Base-by-base conservation (phyloP, 805 yeast species). In the Nakazawaea sp. region DNA sequence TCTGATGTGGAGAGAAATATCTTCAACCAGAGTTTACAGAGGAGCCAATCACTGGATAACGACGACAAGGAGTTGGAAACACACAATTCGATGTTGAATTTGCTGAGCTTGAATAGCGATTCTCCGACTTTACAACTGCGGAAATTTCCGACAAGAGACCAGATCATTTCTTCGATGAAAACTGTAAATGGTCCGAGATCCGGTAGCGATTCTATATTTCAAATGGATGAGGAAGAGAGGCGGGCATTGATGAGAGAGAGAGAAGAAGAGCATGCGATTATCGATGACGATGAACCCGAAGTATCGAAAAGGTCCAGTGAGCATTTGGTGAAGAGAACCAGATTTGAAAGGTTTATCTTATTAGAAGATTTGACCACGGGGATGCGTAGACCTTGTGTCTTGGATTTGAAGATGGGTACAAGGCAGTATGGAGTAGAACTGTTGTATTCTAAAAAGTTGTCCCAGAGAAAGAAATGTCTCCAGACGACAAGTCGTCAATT, bases 341-440 rank as follows among this genome's bases (percentile, higher is more conserved):
- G 80, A 37, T 76, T 82, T 27, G 94, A 85, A 59, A 67, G 94
- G 44, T 92, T 88, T 54, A 81, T 92, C 27, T 59, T 92, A 8
- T 64, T 92, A 34, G 98, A 94, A 53, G 99, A 92, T 61, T 62
- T 92, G 33, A 92, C 97, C 0, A 71, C 79, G 38, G 85, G 86
- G 18, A 77, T 90, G 78, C 64, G 60, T 21, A 73, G 72, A 45
- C 97, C 98, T 1, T 89, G 96, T 54, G 97, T 90, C 0, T 62
- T 92, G 34, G 99, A 92, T 59, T 66, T 92, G 49, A 92, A 92
- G 55, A 92, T 92, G 97, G 99, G 99, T 1, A 90, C 99, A 0
- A 70, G 99, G 41, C 99, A 92, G 59, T 92, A 92, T 51, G 98
- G 99, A 8, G 81, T 90, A n/a, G 95, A 88, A 45, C 97, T 97